Evolutionary conservation across 192 early-diverging fungal species (phyloP), one percentile per base, ranked within the genome.

Genomic region (Coemansia sp.): DNA sequence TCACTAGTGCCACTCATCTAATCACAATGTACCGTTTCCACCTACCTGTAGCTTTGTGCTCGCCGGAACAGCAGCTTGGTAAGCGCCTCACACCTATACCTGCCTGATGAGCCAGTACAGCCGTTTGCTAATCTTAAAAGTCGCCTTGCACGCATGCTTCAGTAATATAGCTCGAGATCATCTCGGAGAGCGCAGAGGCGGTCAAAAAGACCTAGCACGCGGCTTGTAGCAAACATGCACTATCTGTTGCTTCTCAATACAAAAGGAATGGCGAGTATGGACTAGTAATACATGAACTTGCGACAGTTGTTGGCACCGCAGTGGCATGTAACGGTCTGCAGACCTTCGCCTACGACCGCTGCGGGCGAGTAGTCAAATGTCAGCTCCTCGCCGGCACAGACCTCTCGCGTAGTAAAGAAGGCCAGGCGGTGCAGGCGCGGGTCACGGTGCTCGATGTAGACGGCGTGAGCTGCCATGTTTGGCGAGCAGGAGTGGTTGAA

Each of bases 401-500:
- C 84, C 51, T 90, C 79, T 56, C 86, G 85, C 25, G 85, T 85
- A 32, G 98, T 88, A 63, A 99, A 99, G 39, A 99, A 94, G 22
- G 94, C 98, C 65, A 99, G 91, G 11, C 94, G 87, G 58, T 92
- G 87, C 43, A 82, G 71, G 20, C 90, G 88, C 24, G 88, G 85
- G 2, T 93, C 94, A 71, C 97, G 98, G 53, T 98, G 94, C 54
- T 94, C 84, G 31, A 89, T 89, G 27, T 68, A 81, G n/a, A 71
- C 78, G 10, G 73, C 62, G 38, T 65, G 35, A 42, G 68, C 65
- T 57, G 60, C 65, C 69, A 94, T 93, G 70, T 98, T 99, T 17
- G 97, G 96, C 29, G 84, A 81, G 75, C 97, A 99, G 40, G 92
- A 93, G 80, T 99, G 97, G 79, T 99, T 99, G 76, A 99, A 95